A percentile compares a stretch with the other conserved stretches of the same genome.
Evolutionary conservation across 768 basidiomycete genomes (phyloP).

Genomic region (Amanita brunnescens): DNA sequence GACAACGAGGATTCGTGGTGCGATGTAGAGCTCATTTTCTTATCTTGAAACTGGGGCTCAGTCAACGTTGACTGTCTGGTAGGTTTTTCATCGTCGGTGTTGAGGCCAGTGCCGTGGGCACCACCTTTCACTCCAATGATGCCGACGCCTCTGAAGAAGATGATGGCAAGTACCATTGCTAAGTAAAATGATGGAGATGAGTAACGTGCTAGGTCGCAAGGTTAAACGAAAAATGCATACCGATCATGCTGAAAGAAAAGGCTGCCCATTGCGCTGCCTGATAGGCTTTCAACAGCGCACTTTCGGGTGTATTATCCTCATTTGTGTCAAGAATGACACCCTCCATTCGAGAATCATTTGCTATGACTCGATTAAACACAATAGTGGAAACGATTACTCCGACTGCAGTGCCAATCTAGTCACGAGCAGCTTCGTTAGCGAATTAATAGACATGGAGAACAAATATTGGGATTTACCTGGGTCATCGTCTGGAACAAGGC

Average conservation of each 20-base stretch:
- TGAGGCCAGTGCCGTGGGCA: background rate
- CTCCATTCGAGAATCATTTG: constrained; percentile 18
- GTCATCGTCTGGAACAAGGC: constrained; percentile 76
- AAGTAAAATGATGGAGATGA: background rate
- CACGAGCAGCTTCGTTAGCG: background rate
- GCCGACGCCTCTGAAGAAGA: constrained; percentile 23
- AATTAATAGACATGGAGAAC: background rate
- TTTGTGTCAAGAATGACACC: constrained; percentile 23
- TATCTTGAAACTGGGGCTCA: background rate
- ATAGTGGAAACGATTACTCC: constrained; percentile 69
- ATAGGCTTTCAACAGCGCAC: constrained; percentile 44
- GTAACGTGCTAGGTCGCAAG: too few relatives aligned
- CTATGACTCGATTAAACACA: constrained; percentile 50
- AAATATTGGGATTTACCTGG: constrained; percentile 32
- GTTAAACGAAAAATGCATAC: constrained; percentile 26
- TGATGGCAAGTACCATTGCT: constrained; percentile 17
- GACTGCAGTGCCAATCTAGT: constrained; percentile 56
- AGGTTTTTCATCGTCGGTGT: background rate
- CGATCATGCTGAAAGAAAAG: constrained; percentile 53
- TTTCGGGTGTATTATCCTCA: constrained; percentile 17
- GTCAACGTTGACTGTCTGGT: background rate
- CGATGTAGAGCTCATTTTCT: background rate
- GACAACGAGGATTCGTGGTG: background rate
- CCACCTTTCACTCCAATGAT: constrained; percentile 12
- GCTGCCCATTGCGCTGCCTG: constrained; percentile 55